phyloP scores from a whole-genome alignment of 129 eudicot genomes.

The Tanacetum coccineum region DNA sequence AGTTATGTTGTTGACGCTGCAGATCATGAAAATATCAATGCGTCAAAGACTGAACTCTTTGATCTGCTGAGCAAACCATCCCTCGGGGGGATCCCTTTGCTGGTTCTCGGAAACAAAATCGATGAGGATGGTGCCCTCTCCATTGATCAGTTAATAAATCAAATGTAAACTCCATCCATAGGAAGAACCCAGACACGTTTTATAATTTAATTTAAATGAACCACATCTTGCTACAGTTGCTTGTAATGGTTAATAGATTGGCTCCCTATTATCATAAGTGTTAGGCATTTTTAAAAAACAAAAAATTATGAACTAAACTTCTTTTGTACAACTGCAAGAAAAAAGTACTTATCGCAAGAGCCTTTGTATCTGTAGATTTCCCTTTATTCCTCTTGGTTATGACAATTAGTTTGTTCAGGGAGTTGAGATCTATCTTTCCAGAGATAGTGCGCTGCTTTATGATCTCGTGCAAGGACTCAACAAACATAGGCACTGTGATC shows the following conservation, averaged over 20 bases:
- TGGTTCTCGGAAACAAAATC: constrained; percentile 94
- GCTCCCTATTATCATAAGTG: too few species aligned
- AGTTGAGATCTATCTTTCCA: constrained; percentile 44
- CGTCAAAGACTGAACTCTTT: constrained; percentile 85
- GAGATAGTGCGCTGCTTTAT: constrained; percentile 18
- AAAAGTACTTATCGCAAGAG: background rate
- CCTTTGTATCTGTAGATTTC: too few species aligned
- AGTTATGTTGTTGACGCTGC: constrained; percentile 99
- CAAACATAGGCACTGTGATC: constrained; percentile 74
- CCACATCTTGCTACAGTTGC: too few species aligned
- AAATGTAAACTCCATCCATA: background rate
- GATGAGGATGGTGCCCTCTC: constrained; percentile 88
- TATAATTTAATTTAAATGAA: background rate
- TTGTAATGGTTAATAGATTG: too few species aligned
- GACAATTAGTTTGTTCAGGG: constrained; percentile 32
- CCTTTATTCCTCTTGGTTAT: too few species aligned
- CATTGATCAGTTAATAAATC: constrained; percentile 29
- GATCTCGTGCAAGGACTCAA: constrained; percentile 44
- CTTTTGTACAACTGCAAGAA: background rate
- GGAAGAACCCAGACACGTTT: background rate
- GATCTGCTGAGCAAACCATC: constrained; percentile 88
- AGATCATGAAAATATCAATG: constrained; percentile 81
- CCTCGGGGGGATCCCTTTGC: constrained; percentile 77
- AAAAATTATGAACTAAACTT: background rate
- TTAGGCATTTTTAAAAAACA: background rate